These are phyloP conservation scores for Paecilomyces variotii DNA, from an alignment of 2,329 filamentous ascomycete genomes.

Conservation along the genomic window DNA sequence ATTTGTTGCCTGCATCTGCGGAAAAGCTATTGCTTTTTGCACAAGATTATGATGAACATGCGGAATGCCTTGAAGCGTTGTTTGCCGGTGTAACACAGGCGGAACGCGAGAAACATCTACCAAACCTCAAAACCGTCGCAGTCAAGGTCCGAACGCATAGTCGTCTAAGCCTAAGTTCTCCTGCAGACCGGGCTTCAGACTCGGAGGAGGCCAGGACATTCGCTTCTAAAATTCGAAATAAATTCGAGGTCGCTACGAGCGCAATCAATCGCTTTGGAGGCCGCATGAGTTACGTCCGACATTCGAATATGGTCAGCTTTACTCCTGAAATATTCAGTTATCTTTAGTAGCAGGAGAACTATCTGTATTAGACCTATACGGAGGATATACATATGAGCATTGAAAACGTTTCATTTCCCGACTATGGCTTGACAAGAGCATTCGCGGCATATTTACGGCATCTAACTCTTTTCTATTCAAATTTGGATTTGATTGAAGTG, in stretches of 20 bases:
- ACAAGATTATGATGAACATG: background rate
- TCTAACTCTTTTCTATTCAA: no score
- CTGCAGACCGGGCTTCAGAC: background rate
- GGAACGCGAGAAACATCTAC: background rate
- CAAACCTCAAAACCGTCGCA: background rate
- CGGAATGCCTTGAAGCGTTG: background rate
- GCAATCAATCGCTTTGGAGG: background rate
- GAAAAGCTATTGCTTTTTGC: background rate
- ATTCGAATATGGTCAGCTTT: background rate
- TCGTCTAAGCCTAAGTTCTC: no score
- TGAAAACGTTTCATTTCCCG: no score
- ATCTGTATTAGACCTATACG: background rate
- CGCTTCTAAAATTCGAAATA: background rate
- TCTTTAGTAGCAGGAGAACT: background rate
- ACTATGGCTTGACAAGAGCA: no score
- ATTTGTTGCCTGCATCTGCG: background rate
- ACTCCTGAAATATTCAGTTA: background rate
- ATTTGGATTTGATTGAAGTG: no score
- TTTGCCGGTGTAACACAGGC: background rate
- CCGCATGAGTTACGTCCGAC: background rate
- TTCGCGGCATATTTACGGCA: no score
- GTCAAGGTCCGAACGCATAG: background rate
- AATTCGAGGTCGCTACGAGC: background rate
- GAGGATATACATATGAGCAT: no score
- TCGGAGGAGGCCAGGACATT: background rate